Evolutionary conservation across 805 yeast genomes (phyloP).

Genomic region (Yarrowia osloensis): DNA sequence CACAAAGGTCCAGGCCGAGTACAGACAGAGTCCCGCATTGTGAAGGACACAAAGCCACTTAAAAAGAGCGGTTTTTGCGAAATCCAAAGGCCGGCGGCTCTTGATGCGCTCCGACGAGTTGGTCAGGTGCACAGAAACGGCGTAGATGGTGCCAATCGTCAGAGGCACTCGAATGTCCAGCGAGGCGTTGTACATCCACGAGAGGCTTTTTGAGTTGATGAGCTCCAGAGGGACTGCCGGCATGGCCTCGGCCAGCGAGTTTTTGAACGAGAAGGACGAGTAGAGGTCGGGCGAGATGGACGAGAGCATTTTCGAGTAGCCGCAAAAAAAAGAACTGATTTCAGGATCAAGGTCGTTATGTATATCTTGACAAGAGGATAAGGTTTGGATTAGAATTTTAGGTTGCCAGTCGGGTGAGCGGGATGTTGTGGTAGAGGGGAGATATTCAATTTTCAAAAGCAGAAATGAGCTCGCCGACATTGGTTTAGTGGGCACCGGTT

Average conservation of each 20-base stretch:
- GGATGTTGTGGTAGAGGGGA: not conserved
- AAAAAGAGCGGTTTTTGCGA: conserved; percentile 52
- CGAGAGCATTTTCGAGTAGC: conserved; percentile 2
- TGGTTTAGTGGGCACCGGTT: not conserved
- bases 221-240: conserved; percentile 23
- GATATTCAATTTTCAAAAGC: not conserved
- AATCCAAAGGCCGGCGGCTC: conserved; percentile 47
- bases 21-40: conserved; percentile 61
- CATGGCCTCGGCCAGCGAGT: conserved; percentile 30
- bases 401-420: not conserved
- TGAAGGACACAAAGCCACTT: conserved; percentile 59
- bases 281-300: conserved; percentile 23
- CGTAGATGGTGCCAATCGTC: conserved; percentile 59
- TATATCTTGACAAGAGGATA: not conserved
- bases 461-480: too few relatives aligned
- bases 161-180: conserved; percentile 58
- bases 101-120: conserved; percentile 53
- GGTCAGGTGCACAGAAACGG: conserved; percentile 55
- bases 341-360: not conserved
- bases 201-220: conserved; percentile 18
- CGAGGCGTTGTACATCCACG: conserved; percentile 36
- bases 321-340: not conserved
- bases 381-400: not conserved
- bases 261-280: conserved; percentile 22
- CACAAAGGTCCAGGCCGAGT: conserved; percentile 68